A percentile compares a stretch with the other conserved stretches of the same genome.
Evolutionary conservation across 1,284 basidiomycete species (phyloP).

Genomic region (Trichosporon sp.): DNA sequence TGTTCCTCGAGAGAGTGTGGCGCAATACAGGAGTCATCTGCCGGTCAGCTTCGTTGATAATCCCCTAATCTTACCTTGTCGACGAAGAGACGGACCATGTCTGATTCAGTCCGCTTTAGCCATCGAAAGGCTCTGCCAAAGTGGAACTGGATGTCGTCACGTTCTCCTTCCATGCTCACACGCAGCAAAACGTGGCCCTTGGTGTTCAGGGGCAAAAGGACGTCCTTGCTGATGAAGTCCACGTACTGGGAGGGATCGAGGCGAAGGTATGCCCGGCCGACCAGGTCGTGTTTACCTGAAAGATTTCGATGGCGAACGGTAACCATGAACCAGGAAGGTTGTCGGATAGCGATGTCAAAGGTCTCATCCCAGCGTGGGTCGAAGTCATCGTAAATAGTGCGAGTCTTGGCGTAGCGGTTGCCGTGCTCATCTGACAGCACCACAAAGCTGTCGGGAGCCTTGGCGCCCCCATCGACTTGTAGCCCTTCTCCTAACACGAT

Average conservation of each 20-base stretch:
- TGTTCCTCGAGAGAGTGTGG: slow-evolving; percentile 78
- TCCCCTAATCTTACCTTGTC: slow-evolving; percentile 84
- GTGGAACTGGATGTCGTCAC: slow-evolving; percentile 96
- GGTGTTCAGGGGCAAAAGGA: slow-evolving; percentile 86
- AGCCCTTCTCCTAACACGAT: slow-evolving; percentile 85
- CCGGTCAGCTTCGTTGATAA: neutral
- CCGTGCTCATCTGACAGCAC: slow-evolving; percentile 92
- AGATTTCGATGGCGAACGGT: slow-evolving; percentile 88
- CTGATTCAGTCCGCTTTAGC: slow-evolving; percentile 88
- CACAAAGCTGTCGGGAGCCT: slow-evolving; percentile 76
- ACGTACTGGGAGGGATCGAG: slow-evolving; percentile 86
- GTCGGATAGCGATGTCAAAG: slow-evolving; percentile 82
- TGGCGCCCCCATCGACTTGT: slow-evolving; percentile 68
- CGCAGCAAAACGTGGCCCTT: slow-evolving; percentile 78
- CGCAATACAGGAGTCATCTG: slow-evolving; percentile 94
- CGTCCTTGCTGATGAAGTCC: slow-evolving; percentile 86
- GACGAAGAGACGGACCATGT: slow-evolving; percentile 95
- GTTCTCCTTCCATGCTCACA: slow-evolving; percentile 97
- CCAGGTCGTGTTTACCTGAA: slow-evolving; percentile 84
- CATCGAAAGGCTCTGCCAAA: slow-evolving; percentile 95
- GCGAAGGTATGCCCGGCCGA: slow-evolving; percentile 89
- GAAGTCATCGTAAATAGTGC: slow-evolving; percentile 90
- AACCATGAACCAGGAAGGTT: slow-evolving; percentile 91
- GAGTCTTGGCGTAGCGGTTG: slow-evolving; percentile 86
- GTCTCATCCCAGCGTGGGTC: slow-evolving; percentile 97